phyloP scores from a whole-genome alignment of 148 eudicot species.

The Nyssa sinensis region DNA sequence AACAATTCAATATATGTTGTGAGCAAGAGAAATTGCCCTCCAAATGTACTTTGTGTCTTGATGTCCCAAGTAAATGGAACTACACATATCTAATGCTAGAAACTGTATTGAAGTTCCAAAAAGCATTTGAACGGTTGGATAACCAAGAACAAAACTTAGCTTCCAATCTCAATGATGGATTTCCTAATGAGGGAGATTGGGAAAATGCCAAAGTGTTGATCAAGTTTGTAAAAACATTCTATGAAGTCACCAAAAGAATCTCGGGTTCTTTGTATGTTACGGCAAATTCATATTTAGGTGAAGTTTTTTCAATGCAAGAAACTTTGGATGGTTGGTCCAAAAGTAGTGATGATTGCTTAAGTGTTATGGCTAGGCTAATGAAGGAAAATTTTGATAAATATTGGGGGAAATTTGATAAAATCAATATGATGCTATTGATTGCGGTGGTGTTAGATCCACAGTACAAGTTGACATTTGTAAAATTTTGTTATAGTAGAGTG shows the following conservation, averaged over 20 bases:
- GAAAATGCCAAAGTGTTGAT: neutral
- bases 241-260: neutral
- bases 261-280: neutral
- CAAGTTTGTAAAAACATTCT: neutral
- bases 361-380: neutral
- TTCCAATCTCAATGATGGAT: neutral
- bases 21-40: neutral
- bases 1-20: neutral
- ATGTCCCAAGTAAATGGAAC: slow-evolving; percentile 3
- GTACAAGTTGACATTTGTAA: neutral
- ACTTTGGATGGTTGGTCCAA: neutral
- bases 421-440: neutral
- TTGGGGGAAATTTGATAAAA: neutral
- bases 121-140: neutral
- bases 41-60: neutral
- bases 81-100: neutral
- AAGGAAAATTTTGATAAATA: neutral
- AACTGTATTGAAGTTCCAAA: neutral
- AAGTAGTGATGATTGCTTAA: neutral
- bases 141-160: neutral
- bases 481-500: neutral
- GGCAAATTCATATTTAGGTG: neutral
- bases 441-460: slow-evolving; percentile 2
- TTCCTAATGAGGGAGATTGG: neutral
- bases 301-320: neutral